A percentile compares a stretch with the other conserved stretches of the same genome.
Evolutionary conservation across 345 rosid species (phyloP).

Genomic region (Pistacia integerrima): DNA sequence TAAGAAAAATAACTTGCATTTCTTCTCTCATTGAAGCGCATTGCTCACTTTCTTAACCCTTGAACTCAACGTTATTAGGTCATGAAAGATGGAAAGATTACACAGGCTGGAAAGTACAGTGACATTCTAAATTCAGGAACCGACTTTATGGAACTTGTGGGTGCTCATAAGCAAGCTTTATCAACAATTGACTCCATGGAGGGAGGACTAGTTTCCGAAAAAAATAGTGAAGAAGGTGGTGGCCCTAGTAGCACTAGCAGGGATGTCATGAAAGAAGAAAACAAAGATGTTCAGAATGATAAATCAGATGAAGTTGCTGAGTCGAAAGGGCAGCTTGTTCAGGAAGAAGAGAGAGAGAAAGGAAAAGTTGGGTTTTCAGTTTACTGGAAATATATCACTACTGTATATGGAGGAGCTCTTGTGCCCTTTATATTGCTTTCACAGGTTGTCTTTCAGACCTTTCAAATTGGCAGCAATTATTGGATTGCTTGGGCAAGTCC

Average conservation of each 20-base stretch:
- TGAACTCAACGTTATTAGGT: conserved; percentile 42
- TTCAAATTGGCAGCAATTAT: conserved; percentile 65
- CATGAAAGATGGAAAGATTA: conserved; percentile 42
- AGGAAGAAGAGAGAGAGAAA: conserved; percentile 88
- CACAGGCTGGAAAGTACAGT: conserved; percentile 3
- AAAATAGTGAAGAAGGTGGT: conserved; percentile 23
- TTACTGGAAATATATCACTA: conserved; percentile 63
- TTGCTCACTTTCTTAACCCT: not conserved
- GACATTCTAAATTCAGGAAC: conserved; percentile 1
- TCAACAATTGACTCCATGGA: conserved; percentile 44
- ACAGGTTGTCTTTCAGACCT: conserved; percentile 49
- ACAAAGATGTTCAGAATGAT: conserved; percentile 25
- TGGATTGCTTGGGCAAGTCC: conserved; percentile 80
- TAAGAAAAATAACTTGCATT: conserved; percentile 29
- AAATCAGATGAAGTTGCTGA: conserved; percentile 33
- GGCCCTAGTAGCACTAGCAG: not conserved
- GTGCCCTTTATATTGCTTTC: conserved; percentile 57
- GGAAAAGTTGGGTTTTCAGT: conserved; percentile 71
- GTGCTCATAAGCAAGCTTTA: conserved; percentile 66
- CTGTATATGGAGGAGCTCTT: conserved; percentile 61
- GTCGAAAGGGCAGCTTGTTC: conserved; percentile 66
- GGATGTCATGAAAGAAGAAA: conserved; percentile 23
- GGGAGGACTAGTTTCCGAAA: conserved; percentile 24
- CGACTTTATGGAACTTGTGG: conserved; percentile 58
- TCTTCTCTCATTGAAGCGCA: not conserved